These are phyloP conservation scores for Darksidea phi DNA, from an alignment of 495 filamentous ascomycete genomes.

Conservation along the genomic window DNA sequence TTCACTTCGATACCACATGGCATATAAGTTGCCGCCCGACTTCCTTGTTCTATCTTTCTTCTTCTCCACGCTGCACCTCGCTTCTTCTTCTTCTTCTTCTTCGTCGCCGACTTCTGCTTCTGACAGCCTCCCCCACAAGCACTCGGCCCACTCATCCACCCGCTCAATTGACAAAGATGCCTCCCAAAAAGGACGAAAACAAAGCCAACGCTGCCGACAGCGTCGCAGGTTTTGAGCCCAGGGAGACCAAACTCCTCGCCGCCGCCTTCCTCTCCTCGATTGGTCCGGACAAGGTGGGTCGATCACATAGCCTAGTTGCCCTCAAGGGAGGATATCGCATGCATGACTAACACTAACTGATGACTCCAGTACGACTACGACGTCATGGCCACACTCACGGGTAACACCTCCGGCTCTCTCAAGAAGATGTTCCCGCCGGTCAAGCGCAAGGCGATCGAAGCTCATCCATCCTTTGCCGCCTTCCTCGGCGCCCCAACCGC, in stretches of 20 bases:
- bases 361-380: constrained; percentile 19
- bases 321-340: not conserved
- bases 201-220: not conserved
- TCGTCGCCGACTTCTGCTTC: not conserved
- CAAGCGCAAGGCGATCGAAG: constrained; percentile 20
- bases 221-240: constrained; percentile 15
- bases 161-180: constrained; percentile 10
- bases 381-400: constrained; percentile 24
- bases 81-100: too few species aligned
- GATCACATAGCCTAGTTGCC: too few species aligned
- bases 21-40: too few species aligned
- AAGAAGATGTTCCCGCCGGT: constrained; percentile 23
- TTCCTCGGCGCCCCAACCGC: constrained; percentile 6
- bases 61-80: too few species aligned
- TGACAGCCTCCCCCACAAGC: not conserved
- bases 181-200: constrained; percentile 25
- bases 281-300: constrained; percentile 23
- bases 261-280: constrained; percentile 16
- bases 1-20: too few species aligned
- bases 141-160: not conserved
- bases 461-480: constrained; percentile 11
- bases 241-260: constrained; percentile 20
- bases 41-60: too few species aligned
- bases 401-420: constrained; percentile 24
- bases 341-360: not conserved